Conservation (phyloP, 2,329 filamentous ascomycete species). For the Lachnellula cervina region DNA sequence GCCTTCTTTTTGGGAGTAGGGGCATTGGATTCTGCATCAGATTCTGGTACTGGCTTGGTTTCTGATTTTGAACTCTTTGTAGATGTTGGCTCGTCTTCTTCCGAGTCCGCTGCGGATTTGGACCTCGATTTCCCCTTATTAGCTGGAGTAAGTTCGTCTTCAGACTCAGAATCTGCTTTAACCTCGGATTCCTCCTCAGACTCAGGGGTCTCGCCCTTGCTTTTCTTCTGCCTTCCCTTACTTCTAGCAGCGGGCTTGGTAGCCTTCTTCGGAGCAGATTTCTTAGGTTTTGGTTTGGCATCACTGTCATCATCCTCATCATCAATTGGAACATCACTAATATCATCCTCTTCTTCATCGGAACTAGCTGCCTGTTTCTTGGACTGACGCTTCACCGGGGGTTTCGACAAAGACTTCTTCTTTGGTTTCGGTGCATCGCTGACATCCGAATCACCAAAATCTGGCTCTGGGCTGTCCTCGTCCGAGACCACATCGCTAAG, state of each 20-base stretch:
- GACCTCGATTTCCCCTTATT: not conserved
- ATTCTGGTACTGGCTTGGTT: constrained; percentile 2
- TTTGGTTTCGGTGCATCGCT: constrained; percentile 25
- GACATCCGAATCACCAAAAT: constrained; percentile 13
- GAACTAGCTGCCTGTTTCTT: constrained; percentile 23
- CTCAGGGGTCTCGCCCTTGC: not conserved
- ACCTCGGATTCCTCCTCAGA: constrained; percentile 1
- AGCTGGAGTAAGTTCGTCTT: not conserved
- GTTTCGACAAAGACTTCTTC: constrained; percentile 40
- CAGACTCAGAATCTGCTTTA: constrained; percentile 1
- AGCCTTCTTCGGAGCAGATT: constrained; percentile 17
- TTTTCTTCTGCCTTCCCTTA: not conserved
- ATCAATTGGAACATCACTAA: constrained; percentile 9
- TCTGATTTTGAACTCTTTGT: not conserved
- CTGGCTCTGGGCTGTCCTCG: constrained; percentile 12
- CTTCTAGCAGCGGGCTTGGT: not conserved
- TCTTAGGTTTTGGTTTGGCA: constrained; percentile 13
- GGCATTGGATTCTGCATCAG: constrained; percentile 6
- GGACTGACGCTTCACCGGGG: constrained; percentile 22
- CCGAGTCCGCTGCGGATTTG: not conserved
- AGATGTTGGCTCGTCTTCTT: constrained; percentile 7
- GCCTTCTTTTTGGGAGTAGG: constrained; percentile 3
- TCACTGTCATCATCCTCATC: constrained; percentile 16
- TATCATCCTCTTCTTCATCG: constrained; percentile 17
- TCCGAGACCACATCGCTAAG: constrained; percentile 11